Evolutionary conservation across 345 rosid genomes (phyloP).

Genomic region (Acer negundo): DNA sequence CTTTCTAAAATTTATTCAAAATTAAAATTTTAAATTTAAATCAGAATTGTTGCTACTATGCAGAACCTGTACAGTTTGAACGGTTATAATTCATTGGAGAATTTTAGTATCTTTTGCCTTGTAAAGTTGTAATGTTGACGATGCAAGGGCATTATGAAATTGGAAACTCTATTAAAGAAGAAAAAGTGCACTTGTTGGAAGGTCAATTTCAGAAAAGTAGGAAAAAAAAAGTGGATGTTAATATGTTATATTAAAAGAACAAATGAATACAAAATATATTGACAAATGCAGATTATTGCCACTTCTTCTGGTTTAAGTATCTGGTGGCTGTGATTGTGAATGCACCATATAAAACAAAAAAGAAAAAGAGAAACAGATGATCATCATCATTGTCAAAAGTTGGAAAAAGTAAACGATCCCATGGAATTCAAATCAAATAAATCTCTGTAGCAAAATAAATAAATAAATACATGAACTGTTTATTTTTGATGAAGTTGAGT

Average conservation of each 20-base stretch:
- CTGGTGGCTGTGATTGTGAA: not conserved
- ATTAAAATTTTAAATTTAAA: too few species aligned
- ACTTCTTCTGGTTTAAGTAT: not conserved
- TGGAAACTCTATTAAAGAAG: not conserved
- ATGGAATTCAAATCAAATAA: slow-evolving; percentile 1
- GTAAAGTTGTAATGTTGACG: not conserved
- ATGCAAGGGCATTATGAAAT: not conserved
- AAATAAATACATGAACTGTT: too few species aligned
- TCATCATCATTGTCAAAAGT: not conserved
- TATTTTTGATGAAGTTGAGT: not conserved
- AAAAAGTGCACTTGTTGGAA: slow-evolving; percentile 4
- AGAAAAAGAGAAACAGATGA: not conserved
- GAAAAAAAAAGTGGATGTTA: not conserved
- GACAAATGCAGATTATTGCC: slow-evolving; percentile 13
- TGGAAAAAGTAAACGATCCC: not conserved
- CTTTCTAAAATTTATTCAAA: too few species aligned
- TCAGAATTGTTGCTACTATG: too few species aligned
- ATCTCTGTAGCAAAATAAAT: not conserved
- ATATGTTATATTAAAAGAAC: too few species aligned
- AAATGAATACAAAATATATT: not conserved
- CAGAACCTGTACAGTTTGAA: too few species aligned
- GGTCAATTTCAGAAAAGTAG: slow-evolving; percentile 2
- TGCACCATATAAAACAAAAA: too few species aligned
- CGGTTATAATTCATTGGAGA: too few species aligned
- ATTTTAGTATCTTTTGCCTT: not conserved